A percentile compares a stretch with the other conserved stretches of the same genome.
Evolutionary conservation across 106 monocot genomes (phyloP).

Genomic region (Narthecium ossifragum): DNA sequence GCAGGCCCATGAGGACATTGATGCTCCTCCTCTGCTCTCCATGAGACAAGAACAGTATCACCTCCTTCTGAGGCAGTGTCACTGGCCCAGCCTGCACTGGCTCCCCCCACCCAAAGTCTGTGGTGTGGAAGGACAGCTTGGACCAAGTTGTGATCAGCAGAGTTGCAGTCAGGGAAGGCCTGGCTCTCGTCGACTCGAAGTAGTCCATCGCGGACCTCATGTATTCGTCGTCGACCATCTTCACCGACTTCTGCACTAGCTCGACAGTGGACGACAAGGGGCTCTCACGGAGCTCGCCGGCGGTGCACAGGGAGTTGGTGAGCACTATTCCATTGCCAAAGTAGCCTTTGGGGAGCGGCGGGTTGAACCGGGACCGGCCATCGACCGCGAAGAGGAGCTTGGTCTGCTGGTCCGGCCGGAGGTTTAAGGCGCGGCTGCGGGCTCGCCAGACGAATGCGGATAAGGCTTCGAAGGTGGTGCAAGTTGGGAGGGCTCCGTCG

Average conservation of each 20-base stretch:
- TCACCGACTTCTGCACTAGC: slow-evolving; percentile 55
- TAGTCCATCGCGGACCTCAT: slow-evolving; percentile 73
- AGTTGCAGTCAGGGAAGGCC: slow-evolving; percentile 61
- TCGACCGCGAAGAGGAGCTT: slow-evolving; percentile 86
- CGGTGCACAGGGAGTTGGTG: slow-evolving; percentile 42
- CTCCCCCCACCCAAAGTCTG: slow-evolving; percentile 90
- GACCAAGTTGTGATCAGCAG: slow-evolving; percentile 77
- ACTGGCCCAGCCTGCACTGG: slow-evolving; percentile 71
- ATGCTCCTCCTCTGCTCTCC: slow-evolving; percentile 80
- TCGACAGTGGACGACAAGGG: slow-evolving; percentile 38
- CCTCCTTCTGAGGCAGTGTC: slow-evolving; percentile 78
- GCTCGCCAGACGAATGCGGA: slow-evolving; percentile 67
- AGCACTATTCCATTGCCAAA: slow-evolving; percentile 86
- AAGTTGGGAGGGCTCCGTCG: slow-evolving; percentile 20
- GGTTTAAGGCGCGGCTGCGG: slow-evolving; percentile 38
- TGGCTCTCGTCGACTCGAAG: slow-evolving; percentile 59
- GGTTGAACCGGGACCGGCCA: slow-evolving; percentile 50
- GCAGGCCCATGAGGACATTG: slow-evolving; percentile 80
- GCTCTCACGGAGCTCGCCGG: slow-evolving; percentile 40
- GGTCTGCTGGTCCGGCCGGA: slow-evolving; percentile 43
- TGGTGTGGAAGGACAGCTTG: slow-evolving; percentile 51
- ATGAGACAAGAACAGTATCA: slow-evolving; percentile 68
- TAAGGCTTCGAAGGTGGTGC: slow-evolving; percentile 69
- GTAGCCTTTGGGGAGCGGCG: slow-evolving; percentile 70
- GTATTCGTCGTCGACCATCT: slow-evolving; percentile 57